phyloP scores from a whole-genome alignment of 305 asterid species.

The Ruellia speciosa region DNA sequence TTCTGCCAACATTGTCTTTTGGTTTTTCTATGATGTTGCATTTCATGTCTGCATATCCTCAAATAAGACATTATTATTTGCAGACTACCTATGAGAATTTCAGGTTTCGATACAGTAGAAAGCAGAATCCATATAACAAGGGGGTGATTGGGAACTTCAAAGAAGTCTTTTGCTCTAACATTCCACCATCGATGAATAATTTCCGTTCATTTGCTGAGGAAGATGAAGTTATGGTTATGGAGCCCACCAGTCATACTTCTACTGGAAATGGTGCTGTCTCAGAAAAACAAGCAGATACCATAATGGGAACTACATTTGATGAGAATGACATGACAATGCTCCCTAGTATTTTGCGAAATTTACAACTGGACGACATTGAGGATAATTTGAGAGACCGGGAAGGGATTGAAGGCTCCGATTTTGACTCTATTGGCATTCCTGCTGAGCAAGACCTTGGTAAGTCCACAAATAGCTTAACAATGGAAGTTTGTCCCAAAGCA shows the following conservation, averaged over 20 bases:
- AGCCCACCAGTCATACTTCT: not conserved
- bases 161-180: constrained; percentile 46
- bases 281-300: not conserved
- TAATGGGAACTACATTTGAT: not conserved
- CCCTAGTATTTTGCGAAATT: not conserved
- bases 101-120: constrained; percentile 43
- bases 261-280: not conserved
- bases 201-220: constrained; percentile 29
- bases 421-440: not conserved
- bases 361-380: not conserved
- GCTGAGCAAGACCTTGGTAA: not conserved
- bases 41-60: not conserved
- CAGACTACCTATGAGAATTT: constrained; percentile 69
- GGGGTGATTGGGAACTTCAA: constrained; percentile 39
- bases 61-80: constrained; percentile 2
- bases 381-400: not conserved
- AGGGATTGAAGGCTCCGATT: not conserved
- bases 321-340: not conserved
- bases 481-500: not conserved
- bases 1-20: not conserved
- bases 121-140: constrained; percentile 57
- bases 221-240: constrained; percentile 30
- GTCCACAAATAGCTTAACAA: not conserved
- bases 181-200: constrained; percentile 44
- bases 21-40: not conserved